Evolutionary conservation across 129 eudicot genomes (phyloP).

Genomic region (Centrapalus pauciflorus): DNA sequence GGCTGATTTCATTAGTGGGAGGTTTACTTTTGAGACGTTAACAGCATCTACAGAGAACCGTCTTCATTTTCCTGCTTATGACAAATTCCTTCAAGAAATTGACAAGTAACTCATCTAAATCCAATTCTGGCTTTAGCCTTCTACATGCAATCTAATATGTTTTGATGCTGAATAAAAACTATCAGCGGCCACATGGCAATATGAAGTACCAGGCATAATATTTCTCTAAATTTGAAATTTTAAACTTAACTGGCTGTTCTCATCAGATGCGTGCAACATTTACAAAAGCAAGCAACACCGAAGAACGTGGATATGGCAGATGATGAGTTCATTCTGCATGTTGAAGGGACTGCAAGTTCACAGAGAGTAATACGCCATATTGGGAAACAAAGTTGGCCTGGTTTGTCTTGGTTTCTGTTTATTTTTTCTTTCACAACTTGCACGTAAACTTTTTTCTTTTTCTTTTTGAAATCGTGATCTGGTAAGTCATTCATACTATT

Average conservation of each 20-base stretch:
- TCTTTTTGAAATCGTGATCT: too few relatives aligned
- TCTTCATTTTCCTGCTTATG: slow-evolving; percentile 82
- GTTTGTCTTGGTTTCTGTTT: slow-evolving; percentile 32
- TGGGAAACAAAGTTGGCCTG: slow-evolving; percentile 95
- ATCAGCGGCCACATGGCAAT: too few relatives aligned
- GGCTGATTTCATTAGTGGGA: slow-evolving; percentile 63
- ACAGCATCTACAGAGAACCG: slow-evolving; percentile 62
- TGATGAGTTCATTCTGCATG: slow-evolving; percentile 88
- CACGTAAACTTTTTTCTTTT: too few relatives aligned
- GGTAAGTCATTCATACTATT: too few relatives aligned
- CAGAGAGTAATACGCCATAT: slow-evolving; percentile 94
- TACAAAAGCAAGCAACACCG: slow-evolving; percentile 71
- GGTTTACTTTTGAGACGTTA: slow-evolving; percentile 79
- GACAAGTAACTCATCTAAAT: slow-evolving; percentile 29
- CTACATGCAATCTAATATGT: too few relatives aligned
- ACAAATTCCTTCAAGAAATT: slow-evolving; percentile 63
- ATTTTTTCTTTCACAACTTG: too few relatives aligned
- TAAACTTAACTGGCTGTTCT: too few relatives aligned
- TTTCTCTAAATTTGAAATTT: too few relatives aligned
- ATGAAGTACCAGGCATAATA: too few relatives aligned
- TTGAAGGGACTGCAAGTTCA: slow-evolving; percentile 87
- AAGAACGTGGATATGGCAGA: slow-evolving; percentile 55
- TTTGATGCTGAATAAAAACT: too few relatives aligned
- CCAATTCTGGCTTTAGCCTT: background rate
- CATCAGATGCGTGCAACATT: slow-evolving; percentile 76